phyloP scores from a whole-genome alignment of 495 filamentous ascomycete species.

The Aspergillus diversus region DNA sequence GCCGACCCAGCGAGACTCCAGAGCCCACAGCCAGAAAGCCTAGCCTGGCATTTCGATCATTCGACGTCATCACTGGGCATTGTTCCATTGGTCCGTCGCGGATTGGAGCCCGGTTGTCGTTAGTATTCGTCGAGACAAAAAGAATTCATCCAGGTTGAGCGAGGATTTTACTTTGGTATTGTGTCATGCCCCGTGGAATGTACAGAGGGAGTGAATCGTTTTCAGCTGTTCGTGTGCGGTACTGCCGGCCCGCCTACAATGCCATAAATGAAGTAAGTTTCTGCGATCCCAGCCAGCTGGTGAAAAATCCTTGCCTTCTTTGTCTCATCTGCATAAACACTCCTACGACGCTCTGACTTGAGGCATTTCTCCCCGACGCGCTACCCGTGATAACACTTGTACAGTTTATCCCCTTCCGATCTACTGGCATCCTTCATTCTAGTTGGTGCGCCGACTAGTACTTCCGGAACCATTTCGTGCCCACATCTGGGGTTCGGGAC shows the following conservation, averaged over 20 bases:
- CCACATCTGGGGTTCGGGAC: conserved; percentile 44
- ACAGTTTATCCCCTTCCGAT: conserved; percentile 21
- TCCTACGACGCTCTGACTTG: conserved; percentile 7
- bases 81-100: conserved; percentile 25
- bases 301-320: conserved; percentile 8
- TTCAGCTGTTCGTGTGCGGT: conserved; percentile 15
- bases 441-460: conserved; percentile 28
- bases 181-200: conserved; percentile 21
- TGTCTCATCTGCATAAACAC: conserved; percentile 14
- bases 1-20: not conserved
- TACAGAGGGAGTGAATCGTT: conserved; percentile 7
- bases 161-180: conserved; percentile 12
- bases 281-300: conserved; percentile 11
- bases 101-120: not conserved
- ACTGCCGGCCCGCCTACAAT: conserved; percentile 8
- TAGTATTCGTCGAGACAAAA: not conserved
- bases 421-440: conserved; percentile 20
- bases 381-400: conserved; percentile 22
- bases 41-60: conserved; percentile 19
- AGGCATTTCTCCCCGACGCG: conserved; percentile 13
- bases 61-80: conserved; percentile 29
- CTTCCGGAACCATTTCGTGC: conserved; percentile 45
- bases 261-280: conserved; percentile 11
- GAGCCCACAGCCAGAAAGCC: not conserved
- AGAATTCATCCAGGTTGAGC: conserved; percentile 4